Percentiles rank a stretch among this genome's conserved stretches.
Conservation (phyloP, 2,329 filamentous ascomycete genomes). For the Cladosporium halotolerans region DNA sequence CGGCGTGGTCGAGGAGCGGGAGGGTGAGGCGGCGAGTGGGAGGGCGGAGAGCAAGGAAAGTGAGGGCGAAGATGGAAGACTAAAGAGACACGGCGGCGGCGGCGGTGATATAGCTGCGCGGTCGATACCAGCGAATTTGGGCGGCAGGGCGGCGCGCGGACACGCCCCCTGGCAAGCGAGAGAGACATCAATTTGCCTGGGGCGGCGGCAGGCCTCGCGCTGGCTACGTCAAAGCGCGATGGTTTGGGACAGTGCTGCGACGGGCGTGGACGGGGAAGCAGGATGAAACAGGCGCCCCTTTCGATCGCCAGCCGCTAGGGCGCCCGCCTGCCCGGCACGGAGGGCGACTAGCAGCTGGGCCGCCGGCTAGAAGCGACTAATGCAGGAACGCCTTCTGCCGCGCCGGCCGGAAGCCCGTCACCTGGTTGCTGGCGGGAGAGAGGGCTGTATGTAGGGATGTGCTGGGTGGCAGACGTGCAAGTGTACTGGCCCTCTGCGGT, state of each 20-base stretch:
- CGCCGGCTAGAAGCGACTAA: conserved; percentile 2
- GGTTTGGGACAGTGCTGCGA: conserved; percentile 3
- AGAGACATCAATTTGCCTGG: conserved; percentile 10
- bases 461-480: too few species aligned
- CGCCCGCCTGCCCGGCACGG: not conserved
- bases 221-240: conserved; percentile 8
- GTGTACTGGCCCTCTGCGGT: too few species aligned
- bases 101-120: not conserved
- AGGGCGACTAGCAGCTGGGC: not conserved
- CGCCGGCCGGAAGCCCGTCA: conserved; percentile 1
- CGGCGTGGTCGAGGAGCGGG: not conserved
- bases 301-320: not conserved
- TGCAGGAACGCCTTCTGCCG: conserved; percentile 6
- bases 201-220: not conserved
- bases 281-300: conserved; percentile 8
- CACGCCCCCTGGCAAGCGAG: conserved; percentile 11
- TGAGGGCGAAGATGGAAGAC: not conserved
- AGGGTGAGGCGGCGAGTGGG: not conserved
- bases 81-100: not conserved
- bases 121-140: not conserved
- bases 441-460: not conserved
- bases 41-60: not conserved
- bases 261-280: conserved; percentile 4
- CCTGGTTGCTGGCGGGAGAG: not conserved
- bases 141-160: conserved; percentile 4